Conservation (phyloP, 2,329 filamentous ascomycete species). For the Arthrinium phaeospermum region DNA sequence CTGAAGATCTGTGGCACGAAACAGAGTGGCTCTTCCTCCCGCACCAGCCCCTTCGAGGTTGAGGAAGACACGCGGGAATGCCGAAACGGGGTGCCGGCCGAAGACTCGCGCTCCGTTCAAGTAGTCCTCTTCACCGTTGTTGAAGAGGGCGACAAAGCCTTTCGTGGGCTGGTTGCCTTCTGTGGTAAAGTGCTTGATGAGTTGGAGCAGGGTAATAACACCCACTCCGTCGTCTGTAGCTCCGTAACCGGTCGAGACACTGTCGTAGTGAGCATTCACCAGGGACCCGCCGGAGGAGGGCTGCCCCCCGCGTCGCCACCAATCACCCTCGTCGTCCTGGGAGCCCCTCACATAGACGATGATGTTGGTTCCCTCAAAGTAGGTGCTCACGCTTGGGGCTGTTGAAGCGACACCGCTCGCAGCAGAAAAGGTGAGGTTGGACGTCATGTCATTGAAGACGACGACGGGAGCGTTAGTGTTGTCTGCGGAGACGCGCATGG, state of each 20-base stretch:
- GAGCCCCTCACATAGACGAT: slow-evolving; percentile 85
- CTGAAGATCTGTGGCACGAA: slow-evolving; percentile 84
- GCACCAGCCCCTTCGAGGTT: slow-evolving; percentile 93
- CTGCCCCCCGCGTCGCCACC: slow-evolving; percentile 61
- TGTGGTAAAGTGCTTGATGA: slow-evolving; percentile 81
- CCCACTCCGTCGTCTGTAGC: slow-evolving; percentile 91
- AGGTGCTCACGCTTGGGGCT: slow-evolving; percentile 56
- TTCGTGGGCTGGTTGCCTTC: slow-evolving; percentile 73
- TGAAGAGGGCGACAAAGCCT: slow-evolving; percentile 81
- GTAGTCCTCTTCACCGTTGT: slow-evolving; percentile 92
- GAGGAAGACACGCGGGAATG: slow-evolving; percentile 81
- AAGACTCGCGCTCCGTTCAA: slow-evolving; percentile 85
- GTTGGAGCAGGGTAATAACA: slow-evolving; percentile 81
- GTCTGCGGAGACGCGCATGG: slow-evolving; percentile 27
- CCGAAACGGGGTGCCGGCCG: slow-evolving; percentile 77
- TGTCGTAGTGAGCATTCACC: slow-evolving; percentile 41
- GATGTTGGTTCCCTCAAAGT: slow-evolving; percentile 89
- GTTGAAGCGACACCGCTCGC: slow-evolving; percentile 29
- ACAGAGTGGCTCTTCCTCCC: slow-evolving; percentile 82
- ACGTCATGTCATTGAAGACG: slow-evolving; percentile 77
- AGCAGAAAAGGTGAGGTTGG: slow-evolving; percentile 72
- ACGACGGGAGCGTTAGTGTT: slow-evolving; percentile 55
- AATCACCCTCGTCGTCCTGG: slow-evolving; percentile 71
- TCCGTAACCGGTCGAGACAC: slow-evolving; percentile 85
- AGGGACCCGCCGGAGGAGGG: slow-evolving; percentile 10